These are phyloP conservation scores for Fusarium napiforme DNA, from an alignment of 2,329 filamentous ascomycete species.

Conservation along the genomic window DNA sequence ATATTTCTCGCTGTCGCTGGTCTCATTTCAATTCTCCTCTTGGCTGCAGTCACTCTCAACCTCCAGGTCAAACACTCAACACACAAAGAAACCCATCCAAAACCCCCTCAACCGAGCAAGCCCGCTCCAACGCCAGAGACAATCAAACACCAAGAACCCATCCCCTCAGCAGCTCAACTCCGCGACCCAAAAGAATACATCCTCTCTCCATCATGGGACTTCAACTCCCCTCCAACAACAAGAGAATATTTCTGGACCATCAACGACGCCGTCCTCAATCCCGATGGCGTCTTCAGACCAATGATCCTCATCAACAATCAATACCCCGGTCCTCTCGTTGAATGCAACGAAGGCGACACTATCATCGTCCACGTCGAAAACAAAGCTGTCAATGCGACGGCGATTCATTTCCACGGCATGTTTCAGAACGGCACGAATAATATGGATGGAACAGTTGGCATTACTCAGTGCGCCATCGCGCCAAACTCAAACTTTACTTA, in stretches of 20 bases:
- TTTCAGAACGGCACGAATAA: slow-evolving; percentile 79
- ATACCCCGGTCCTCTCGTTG: slow-evolving; percentile 78
- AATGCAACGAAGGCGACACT: slow-evolving; percentile 78
- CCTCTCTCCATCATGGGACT: slow-evolving; percentile 67
- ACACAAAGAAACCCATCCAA: neutral
- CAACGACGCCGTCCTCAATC: slow-evolving; percentile 66
- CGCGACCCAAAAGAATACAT: slow-evolving; percentile 62
- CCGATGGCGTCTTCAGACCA: slow-evolving; percentile 66
- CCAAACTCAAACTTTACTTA: slow-evolving; percentile 73
- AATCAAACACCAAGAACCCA: slow-evolving; percentile 41
- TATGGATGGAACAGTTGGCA: slow-evolving; percentile 77
- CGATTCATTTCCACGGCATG: slow-evolving; percentile 81
- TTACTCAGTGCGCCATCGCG: slow-evolving; percentile 74
- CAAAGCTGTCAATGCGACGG: slow-evolving; percentile 71
- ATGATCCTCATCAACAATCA: slow-evolving; percentile 79
- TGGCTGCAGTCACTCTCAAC: slow-evolving; percentile 38
- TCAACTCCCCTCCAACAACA: slow-evolving; percentile 57
- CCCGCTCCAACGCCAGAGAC: neutral
- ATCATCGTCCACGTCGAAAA: slow-evolving; percentile 77
- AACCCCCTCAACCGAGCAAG: neutral
- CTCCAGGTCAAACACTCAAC: neutral
- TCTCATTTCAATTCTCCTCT: slow-evolving; percentile 37
- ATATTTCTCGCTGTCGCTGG: neutral
- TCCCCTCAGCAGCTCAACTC: slow-evolving; percentile 40
- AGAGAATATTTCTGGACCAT: slow-evolving; percentile 72